Base-by-base conservation (phyloP, 345 rosid genomes). In the Hevea brasiliensis region DNA sequence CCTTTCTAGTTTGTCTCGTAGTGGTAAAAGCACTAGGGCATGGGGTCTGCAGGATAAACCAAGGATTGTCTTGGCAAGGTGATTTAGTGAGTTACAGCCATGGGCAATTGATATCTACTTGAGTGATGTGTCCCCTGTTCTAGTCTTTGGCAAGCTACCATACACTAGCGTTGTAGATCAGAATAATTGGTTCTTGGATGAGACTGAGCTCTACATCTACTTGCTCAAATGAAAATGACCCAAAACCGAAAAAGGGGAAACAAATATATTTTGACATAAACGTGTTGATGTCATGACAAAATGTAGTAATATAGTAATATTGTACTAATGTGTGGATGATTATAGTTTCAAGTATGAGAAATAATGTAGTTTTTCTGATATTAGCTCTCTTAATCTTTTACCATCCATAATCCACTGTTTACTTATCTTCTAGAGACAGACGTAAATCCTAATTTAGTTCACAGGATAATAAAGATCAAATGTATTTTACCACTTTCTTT, bases 161-260 rank as follows among this genome's bases (percentile, higher is more conserved):
- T 32, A 4, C n/a, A n/a, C 26, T 21, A 10, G 35, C 45, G 2
- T 26, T 26, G 0, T 60, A n/a, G 50, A 27, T 24, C 18, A 18
- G 29, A n/a, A 45, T 45, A 13, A 44, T 65, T 24, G 55, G 15
- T 45, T 1, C 20, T 27, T 23, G 27, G 60, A 32, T 41, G 17
- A 64, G 35, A 64, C 14, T 21, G 60, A 42, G 68, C 20, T 42
- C 20, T 42, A 21, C 15, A 18, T 5, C 21, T 63, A 4, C 15
- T 42, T 26, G 37, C 26, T 47, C 56, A 24, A 47, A 21, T 45
- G 69, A 65, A 65, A 65, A 65, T 47, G 69, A 65, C 56, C 40
- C 21, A 24, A 24, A 65, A 47, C 55, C 26, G 56, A 24, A 24
- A 44, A 18, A 21, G 18, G 0, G 60, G 29, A 56, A 56, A 27